phyloP scores from a whole-genome alignment of 257 asterid genomes.

The Penstemon davidsonii region DNA sequence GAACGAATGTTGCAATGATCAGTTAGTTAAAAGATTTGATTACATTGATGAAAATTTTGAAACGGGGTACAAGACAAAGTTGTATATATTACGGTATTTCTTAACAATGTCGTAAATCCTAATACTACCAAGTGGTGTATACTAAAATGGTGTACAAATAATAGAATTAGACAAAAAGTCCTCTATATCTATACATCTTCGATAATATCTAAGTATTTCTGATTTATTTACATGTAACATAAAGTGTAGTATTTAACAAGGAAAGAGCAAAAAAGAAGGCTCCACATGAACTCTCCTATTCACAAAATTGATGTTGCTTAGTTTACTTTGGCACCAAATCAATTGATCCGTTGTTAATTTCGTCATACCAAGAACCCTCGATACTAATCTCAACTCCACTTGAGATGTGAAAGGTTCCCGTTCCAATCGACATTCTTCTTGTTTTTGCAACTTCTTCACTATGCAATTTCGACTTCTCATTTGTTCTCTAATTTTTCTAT shows the following conservation, averaged over 20 bases:
- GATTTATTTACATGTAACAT: neutral
- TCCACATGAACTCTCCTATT: slow-evolving; percentile 57
- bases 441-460: slow-evolving; percentile 65
- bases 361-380: slow-evolving; percentile 56
- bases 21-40: too few relatives aligned
- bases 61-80: too few relatives aligned
- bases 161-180: too few relatives aligned
- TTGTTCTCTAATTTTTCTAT: slow-evolving; percentile 53
- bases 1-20: too few relatives aligned
- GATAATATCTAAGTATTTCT: too few relatives aligned
- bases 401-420: slow-evolving; percentile 40
- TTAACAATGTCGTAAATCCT: too few relatives aligned
- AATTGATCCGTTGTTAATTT: slow-evolving; percentile 56
- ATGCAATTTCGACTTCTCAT: slow-evolving; percentile 65
- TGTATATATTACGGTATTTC: too few relatives aligned
- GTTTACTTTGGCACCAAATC: slow-evolving; percentile 71
- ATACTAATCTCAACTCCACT: slow-evolving; percentile 64
- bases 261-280: slow-evolving; percentile 70
- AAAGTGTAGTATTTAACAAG: slow-evolving; percentile 42
- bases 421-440: slow-evolving; percentile 26
- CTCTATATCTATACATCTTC: too few relatives aligned
- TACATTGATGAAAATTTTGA: too few relatives aligned
- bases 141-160: too few relatives aligned
- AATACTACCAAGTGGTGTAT: too few relatives aligned
- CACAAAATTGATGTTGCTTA: slow-evolving; percentile 53